Evolutionary conservation across 139 green algal genomes (phyloP).

Genomic region (Diplosphaera chodatii): DNA sequence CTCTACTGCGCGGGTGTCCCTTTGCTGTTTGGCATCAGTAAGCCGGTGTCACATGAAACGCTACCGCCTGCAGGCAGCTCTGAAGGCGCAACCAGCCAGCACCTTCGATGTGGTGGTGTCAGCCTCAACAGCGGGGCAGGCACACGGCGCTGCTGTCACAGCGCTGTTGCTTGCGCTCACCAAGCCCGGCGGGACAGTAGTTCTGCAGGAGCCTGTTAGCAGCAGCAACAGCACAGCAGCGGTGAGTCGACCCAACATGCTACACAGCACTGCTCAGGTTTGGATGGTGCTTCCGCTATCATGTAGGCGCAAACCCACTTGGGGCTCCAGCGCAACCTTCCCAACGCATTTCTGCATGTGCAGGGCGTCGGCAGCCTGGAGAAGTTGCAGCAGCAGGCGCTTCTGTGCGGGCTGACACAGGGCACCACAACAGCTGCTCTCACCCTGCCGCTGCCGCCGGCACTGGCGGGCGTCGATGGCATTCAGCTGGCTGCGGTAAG

Average conservation of each 20-base stretch:
- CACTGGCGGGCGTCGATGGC: not conserved
- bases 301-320: too few relatives aligned
- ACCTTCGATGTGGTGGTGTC: not conserved
- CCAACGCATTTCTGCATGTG: not conserved
- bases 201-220: constrained; percentile 20
- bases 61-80: too few relatives aligned
- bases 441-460: not conserved
- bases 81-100: not conserved
- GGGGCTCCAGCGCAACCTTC: too few relatives aligned
- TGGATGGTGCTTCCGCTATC: too few relatives aligned
- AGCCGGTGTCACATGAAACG: too few relatives aligned
- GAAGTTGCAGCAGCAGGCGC: constrained; percentile 1
- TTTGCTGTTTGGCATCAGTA: too few relatives aligned
- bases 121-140: not conserved
- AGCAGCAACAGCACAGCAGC: not conserved
- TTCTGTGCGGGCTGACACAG: constrained; percentile 49
- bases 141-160: not conserved
- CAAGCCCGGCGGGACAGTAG: constrained; percentile 24
- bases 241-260: not conserved
- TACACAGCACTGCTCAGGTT: too few relatives aligned
- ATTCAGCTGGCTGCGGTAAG: not conserved
- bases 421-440: not conserved
- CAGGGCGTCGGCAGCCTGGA: not conserved
- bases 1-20: too few relatives aligned
- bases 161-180: not conserved